Evolutionary conservation across 2,329 filamentous ascomycete species (phyloP).

Genomic region (Hymenoscyphus fructigenus): DNA sequence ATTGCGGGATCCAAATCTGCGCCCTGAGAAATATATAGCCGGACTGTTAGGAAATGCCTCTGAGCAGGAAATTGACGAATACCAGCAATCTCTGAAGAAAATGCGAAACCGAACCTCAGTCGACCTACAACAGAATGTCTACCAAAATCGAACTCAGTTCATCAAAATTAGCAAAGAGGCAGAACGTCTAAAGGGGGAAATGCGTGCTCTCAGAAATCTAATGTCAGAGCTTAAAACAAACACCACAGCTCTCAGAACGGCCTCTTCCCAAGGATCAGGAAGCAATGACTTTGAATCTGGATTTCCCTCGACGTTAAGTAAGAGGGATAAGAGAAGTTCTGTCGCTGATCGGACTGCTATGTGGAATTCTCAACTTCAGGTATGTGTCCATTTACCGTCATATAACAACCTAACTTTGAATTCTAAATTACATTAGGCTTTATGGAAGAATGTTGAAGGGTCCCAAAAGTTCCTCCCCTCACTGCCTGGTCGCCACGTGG

Average conservation of each 20-base stretch:
- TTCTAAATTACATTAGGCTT: slow-evolving; percentile 49
- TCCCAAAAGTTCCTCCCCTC: slow-evolving; percentile 96
- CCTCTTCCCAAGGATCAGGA: slow-evolving; percentile 53
- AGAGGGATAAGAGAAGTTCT: slow-evolving; percentile 83
- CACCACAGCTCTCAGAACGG: slow-evolving; percentile 62
- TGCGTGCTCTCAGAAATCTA: slow-evolving; percentile 83
- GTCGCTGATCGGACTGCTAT: slow-evolving; percentile 69
- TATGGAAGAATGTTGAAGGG: slow-evolving; percentile 97
- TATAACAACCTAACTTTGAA: not conserved
- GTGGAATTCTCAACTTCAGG: slow-evolving; percentile 66
- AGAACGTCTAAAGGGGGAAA: slow-evolving; percentile 94
- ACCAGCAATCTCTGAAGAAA: slow-evolving; percentile 32
- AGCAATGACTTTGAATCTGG: slow-evolving; percentile 50
- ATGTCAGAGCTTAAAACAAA: slow-evolving; percentile 91
- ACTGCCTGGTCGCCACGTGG: slow-evolving; percentile 84
- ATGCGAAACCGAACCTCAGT: slow-evolving; percentile 36
- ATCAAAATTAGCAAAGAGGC: slow-evolving; percentile 99
- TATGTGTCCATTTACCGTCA: slow-evolving; percentile 11
- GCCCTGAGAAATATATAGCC: slow-evolving; percentile 70
- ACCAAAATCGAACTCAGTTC: slow-evolving; percentile 96
- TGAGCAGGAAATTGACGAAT: slow-evolving; percentile 37
- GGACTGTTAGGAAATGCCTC: slow-evolving; percentile 41
- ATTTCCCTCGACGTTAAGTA: slow-evolving; percentile 57
- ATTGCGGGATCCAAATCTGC: slow-evolving; percentile 75
- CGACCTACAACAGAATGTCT: slow-evolving; percentile 91